These are phyloP conservation scores for Oemleria cerasiformis DNA, from an alignment of 306 rosid species.

Conservation along the genomic window DNA sequence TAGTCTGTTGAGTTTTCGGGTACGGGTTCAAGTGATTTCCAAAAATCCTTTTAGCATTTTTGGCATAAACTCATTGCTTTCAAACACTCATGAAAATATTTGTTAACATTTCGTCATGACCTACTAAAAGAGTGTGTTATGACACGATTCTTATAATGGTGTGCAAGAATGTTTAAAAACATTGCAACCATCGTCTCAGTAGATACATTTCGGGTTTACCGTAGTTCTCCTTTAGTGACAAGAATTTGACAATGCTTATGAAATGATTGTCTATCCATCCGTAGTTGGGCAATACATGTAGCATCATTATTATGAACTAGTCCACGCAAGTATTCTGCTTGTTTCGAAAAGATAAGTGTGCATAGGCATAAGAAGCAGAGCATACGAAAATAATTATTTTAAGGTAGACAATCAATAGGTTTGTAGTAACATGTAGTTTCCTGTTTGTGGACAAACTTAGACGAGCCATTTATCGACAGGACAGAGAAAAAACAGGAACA, in stretches of 20 bases:
- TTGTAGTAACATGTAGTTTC: not conserved
- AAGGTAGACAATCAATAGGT: not conserved
- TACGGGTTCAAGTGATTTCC: not conserved
- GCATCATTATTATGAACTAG: not conserved
- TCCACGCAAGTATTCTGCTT: not conserved
- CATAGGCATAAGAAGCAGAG: not conserved
- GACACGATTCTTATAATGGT: not conserved
- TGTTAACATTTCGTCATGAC: not conserved
- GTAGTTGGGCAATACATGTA: not conserved
- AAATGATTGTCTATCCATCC: not conserved
- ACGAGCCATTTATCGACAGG: too few relatives aligned
- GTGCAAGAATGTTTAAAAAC: conserved; percentile 6
- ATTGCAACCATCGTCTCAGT: not conserved
- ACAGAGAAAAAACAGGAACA: not conserved
- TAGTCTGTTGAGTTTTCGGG: not conserved
- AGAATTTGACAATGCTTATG: not conserved
- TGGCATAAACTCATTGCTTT: conserved; percentile 4
- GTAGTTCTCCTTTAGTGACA: not conserved
- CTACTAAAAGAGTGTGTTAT: not conserved
- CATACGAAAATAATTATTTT: not conserved
- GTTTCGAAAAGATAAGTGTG: not conserved
- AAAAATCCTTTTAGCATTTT: conserved; percentile 2
- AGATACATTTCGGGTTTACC: not conserved
- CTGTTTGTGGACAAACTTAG: conserved; percentile 1
- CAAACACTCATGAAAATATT: conserved; percentile 4